These are phyloP conservation scores for Fimicolochytrium jonesii DNA, from an alignment of 192 early-diverging fungal genomes.

Conservation along the genomic window DNA sequence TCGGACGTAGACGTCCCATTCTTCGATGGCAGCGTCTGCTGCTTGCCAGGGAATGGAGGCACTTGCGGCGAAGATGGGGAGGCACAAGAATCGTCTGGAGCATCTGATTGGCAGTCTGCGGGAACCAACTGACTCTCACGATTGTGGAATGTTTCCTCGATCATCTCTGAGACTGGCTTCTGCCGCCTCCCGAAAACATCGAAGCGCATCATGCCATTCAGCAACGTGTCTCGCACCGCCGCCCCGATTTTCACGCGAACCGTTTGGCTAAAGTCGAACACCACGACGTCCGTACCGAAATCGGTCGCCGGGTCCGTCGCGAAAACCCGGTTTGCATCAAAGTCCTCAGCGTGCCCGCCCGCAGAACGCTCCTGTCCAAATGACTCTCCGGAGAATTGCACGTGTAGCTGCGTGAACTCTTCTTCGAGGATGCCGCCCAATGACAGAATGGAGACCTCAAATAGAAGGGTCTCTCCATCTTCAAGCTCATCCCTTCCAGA, in stretches of 20 bases:
- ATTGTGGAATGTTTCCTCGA: no score
- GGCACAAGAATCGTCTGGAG: no score
- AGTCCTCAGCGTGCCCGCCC: slow-evolving; percentile 27
- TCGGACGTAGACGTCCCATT: no score
- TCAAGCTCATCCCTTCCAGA: slow-evolving; percentile 16
- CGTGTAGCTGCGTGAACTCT: slow-evolving; percentile 65
- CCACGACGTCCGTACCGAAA: slow-evolving; percentile 42
- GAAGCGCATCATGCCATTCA: slow-evolving; percentile 24
- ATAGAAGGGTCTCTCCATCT: slow-evolving; percentile 50
- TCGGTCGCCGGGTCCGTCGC: slow-evolving; percentile 54
- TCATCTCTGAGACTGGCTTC: slow-evolving; percentile 13
- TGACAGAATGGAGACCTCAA: slow-evolving; percentile 60
- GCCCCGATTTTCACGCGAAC: slow-evolving; percentile 31
- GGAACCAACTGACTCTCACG: no score
- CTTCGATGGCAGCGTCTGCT: no score
- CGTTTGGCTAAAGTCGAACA: slow-evolving; percentile 50
- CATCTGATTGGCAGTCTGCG: no score
- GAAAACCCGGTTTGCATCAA: slow-evolving; percentile 39
- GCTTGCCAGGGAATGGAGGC: no score
- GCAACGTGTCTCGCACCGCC: slow-evolving; percentile 5
- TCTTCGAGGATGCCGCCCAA: slow-evolving; percentile 55
- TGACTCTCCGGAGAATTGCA: slow-evolving; percentile 64
- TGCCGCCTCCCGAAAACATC: slow-evolving; percentile 33
- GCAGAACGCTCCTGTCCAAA: slow-evolving; percentile 40
- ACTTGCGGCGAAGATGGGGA: no score